These are phyloP conservation scores for Penicillium expansum DNA, from an alignment of 2,329 filamentous ascomycete genomes.

Conservation along the genomic window DNA sequence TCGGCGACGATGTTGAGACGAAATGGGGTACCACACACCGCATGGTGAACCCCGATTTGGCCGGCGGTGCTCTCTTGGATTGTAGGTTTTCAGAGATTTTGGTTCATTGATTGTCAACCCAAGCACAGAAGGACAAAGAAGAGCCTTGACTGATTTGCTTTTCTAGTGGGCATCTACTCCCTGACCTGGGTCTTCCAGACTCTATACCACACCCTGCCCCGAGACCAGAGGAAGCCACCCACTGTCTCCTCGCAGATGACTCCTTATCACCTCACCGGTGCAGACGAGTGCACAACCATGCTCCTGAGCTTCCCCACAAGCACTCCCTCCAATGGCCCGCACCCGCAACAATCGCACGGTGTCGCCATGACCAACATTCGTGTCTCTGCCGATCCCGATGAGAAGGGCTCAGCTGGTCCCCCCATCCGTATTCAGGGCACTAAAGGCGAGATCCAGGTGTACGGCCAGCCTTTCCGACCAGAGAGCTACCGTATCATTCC, in stretches of 20 bases:
- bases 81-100: constrained; percentile 34
- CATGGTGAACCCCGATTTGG: constrained; percentile 80
- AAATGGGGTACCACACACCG: constrained; percentile 63
- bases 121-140: background rate
- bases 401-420: constrained; percentile 58
- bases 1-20: constrained; percentile 60
- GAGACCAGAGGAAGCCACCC: constrained; percentile 62
- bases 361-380: constrained; percentile 67
- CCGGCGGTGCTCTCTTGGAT: constrained; percentile 78
- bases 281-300: constrained; percentile 75
- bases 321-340: constrained; percentile 41
- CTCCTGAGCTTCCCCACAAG: constrained; percentile 70
- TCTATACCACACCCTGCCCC: constrained; percentile 74
- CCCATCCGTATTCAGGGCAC: constrained; percentile 77
- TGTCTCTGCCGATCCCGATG: constrained; percentile 61
- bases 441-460: constrained; percentile 77
- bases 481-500: constrained; percentile 63
- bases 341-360: constrained; percentile 60
- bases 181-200: constrained; percentile 90
- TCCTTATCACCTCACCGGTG: constrained; percentile 69
- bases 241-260: constrained; percentile 64
- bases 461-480: constrained; percentile 68
- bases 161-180: constrained; percentile 72
- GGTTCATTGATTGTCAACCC: background rate
- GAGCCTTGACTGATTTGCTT: background rate